Conservation (phyloP, 73 alveolate species). For the Stentor coeruleus region DNA sequence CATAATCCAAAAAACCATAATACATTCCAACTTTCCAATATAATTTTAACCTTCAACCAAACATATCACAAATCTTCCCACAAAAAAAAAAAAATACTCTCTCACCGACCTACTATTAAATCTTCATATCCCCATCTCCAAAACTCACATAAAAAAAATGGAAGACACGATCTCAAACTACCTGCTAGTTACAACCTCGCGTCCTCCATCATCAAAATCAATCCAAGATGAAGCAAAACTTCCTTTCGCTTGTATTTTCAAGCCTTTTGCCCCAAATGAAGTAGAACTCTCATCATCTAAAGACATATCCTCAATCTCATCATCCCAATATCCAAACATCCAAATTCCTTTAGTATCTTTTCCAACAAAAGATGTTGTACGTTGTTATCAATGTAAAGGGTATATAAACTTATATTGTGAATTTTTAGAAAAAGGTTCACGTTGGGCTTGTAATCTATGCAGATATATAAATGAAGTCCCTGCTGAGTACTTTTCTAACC, state of each 20-base stretch:
- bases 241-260: slow-evolving; percentile 30
- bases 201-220: slow-evolving; percentile 2
- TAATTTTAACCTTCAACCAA: no score
- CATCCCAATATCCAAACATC: no score
- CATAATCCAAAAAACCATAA: no score
- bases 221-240: slow-evolving; percentile 26
- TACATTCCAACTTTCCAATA: no score
- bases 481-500: slow-evolving; percentile 58
- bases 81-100: no score
- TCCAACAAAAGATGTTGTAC: slow-evolving; percentile 59
- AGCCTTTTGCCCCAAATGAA: slow-evolving; percentile 30
- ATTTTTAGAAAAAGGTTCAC: slow-evolving; percentile 62
- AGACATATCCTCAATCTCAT: no score
- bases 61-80: no score
- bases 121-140: no score
- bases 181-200: not conserved
- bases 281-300: no score
- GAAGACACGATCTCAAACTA: slow-evolving; percentile 4
- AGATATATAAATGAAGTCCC: slow-evolving; percentile 55
- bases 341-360: slow-evolving; percentile 56
- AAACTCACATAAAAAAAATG: not conserved
- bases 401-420: slow-evolving; percentile 91
- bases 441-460: slow-evolving; percentile 88
- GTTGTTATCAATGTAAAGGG: slow-evolving; percentile 92
- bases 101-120: no score